Evolutionary conservation across 352 stramenopile genomes (phyloP), one percentile per base, ranked within the genome.

Genomic region (Pythium apleroticum): DNA sequence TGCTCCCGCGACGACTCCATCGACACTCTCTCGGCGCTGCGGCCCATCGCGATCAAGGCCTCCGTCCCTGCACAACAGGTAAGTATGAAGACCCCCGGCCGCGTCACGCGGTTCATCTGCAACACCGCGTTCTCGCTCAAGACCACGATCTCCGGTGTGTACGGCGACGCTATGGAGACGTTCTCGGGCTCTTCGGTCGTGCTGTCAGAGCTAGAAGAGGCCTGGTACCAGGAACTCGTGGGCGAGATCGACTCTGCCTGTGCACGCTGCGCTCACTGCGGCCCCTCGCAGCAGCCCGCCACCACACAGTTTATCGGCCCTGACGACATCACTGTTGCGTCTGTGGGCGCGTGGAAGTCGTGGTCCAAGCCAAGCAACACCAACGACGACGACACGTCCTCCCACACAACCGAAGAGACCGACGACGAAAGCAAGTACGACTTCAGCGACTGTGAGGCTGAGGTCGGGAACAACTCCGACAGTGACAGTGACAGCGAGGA

Each of bases 401-500:
- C 55, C 24, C n/a, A 39, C 62, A 80, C 75, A 22, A 85, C 75
- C 11, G 81, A 90, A 28, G 65, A 63, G 24, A 84, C 79, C 0
- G 81, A 90, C 8, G 46, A 74, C 48, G 70, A 81, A 22, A 88
- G 72, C 48, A 76, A 57, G 48, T 71, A 33, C 53, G 53, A 59
- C 50, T 72, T 72, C 33, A 58, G 68, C 30, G 59, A 74, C 24
- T 57, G 71, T 27, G 57, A 71, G 12, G 31, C 49, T 19, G 65
- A 77, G 19, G 63, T 31, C n/a, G 62, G 72, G 6, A 63, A 74
- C 33, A 66, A 74, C 6, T 58, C 30, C 20, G 71, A 76, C n/a
- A 73, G 74, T 33, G 63, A 61, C n/a, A 63, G 69, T 3, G 33
- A 62, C 54, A 25, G 41, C 41, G 60, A 75, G 17, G 17, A 41